Evolutionary conservation across 1,139 yeast genomes (phyloP), one percentile per base, ranked within the genome.

Genomic region (Ogataea hybrid): DNA sequence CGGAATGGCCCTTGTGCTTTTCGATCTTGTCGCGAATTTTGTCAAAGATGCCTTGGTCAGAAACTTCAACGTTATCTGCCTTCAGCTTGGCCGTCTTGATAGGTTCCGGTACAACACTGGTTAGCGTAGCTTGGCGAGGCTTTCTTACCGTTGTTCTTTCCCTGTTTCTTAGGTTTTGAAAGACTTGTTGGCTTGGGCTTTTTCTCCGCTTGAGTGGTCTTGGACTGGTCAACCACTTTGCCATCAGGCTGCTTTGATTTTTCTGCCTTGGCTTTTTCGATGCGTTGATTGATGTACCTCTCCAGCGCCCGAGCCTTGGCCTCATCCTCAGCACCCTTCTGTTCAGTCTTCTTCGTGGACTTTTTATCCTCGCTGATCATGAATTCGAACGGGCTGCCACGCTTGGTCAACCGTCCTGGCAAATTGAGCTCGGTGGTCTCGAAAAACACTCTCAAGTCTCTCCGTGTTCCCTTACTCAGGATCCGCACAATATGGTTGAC

Each of bases 1-100:
- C 34, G 10, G 27, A 46, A 48, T 36, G 54, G 16, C 28, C 33
- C 14, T 20, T 14, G 37, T 50, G 47, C 37, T 52, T 46, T 20
- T 37, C 48, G 21, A 51, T 46, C 16, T 43, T 37, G 30, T 51
- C 36, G 20, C 18, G 17, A 9, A 28, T 15, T 9, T 12, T 17
- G 31, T 25, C 36, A 15, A 40, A 8, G 15, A 25, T 10, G 7
- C 28, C 27, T 11, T 25, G 28, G 12, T 32, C 28, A 28, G 22
- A 12, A 21, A 25, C 32, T 6, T 10, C 20, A 5, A 22, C 15
- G 22, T 18, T 18, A 25, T 5, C n/a, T n/a, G 21, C 21, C 21
- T 20, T 20, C 8, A 7, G 9, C 9, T 6, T 7, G 4, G 21
- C 21, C 9, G 21, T 20, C 7, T 20, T 20, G 3, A 7, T 8